These are phyloP conservation scores for Diaporthe sp. DNA, from an alignment of 2,329 filamentous ascomycete genomes.

Conservation along the genomic window DNA sequence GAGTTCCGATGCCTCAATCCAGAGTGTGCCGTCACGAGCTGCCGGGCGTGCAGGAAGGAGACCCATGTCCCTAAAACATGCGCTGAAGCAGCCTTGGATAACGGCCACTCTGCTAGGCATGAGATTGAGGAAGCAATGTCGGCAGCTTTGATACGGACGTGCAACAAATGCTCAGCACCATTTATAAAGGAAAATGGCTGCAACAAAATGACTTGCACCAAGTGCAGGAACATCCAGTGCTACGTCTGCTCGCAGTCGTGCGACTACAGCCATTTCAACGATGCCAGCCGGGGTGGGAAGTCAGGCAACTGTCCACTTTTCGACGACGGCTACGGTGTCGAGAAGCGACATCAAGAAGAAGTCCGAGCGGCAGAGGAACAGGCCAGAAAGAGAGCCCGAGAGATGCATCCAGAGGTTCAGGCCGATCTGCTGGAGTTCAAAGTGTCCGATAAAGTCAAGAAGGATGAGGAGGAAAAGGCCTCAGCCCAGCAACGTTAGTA, in stretches of 20 bases:
- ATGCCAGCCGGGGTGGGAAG: slow-evolving; percentile 59
- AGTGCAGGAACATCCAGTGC: slow-evolving; percentile 69
- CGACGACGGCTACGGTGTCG: slow-evolving; percentile 62
- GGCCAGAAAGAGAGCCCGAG: slow-evolving; percentile 66
- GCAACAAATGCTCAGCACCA: slow-evolving; percentile 75
- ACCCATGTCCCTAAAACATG: slow-evolving; percentile 82
- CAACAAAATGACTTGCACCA: slow-evolving; percentile 73
- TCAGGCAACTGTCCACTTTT: slow-evolving; percentile 75
- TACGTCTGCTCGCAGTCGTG: slow-evolving; percentile 79
- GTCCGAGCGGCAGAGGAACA: slow-evolving; percentile 71
- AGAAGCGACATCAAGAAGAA: slow-evolving; percentile 72
- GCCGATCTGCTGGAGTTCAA: slow-evolving; percentile 69
- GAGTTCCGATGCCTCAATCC: slow-evolving; percentile 80
- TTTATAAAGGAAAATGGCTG: slow-evolving; percentile 83
- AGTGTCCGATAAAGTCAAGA: slow-evolving; percentile 65
- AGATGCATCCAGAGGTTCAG: slow-evolving; percentile 72
- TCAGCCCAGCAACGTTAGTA: slow-evolving; percentile 22
- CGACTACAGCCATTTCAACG: slow-evolving; percentile 79
- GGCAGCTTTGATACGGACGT: slow-evolving; percentile 79
- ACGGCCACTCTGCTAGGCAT: slow-evolving; percentile 72
- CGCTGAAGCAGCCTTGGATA: slow-evolving; percentile 72
- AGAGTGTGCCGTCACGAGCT: slow-evolving; percentile 74
- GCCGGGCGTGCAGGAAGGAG: slow-evolving; percentile 75
- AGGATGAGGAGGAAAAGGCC: slow-evolving; percentile 53
- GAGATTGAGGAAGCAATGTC: slow-evolving; percentile 88